phyloP scores from a whole-genome alignment of 495 filamentous ascomycete species.

The Aspergillus ostianus region DNA sequence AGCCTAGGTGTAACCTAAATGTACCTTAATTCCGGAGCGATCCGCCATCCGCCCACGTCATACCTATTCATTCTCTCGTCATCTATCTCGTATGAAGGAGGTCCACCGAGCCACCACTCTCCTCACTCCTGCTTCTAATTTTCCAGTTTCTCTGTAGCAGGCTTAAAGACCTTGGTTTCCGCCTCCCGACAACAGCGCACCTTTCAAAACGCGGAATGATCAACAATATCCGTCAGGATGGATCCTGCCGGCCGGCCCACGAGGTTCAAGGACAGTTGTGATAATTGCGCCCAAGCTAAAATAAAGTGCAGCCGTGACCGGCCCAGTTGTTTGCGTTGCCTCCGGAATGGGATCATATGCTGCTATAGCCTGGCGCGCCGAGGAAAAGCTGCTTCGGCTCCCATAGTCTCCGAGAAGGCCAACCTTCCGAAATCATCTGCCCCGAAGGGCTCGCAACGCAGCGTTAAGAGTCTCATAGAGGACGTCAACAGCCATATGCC shows the following conservation, averaged over 20 bases:
- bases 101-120: no score
- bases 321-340: constrained; percentile 2
- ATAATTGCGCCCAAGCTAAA: constrained; percentile 3
- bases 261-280: constrained; percentile 5
- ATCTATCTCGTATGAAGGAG: no score
- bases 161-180: no score
- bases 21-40: no score
- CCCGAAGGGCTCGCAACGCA: constrained; percentile 1
- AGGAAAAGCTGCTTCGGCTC: constrained; percentile 5
- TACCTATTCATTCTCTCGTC: no score
- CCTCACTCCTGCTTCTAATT: no score
- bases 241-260: constrained; percentile 3
- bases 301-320: constrained; percentile 5
- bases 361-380: constrained; percentile 5
- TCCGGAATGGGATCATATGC: constrained; percentile 2
- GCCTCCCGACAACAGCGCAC: no score
- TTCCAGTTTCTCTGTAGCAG: no score
- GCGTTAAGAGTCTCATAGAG: constrained; percentile 4
- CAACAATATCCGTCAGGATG: no score
- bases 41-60: no score
- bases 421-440: constrained; percentile 3
- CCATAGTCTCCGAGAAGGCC: constrained; percentile 1
- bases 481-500: constrained; percentile 1
- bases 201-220: no score
- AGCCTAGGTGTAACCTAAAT: no score